Conservation (phyloP, 495 filamentous ascomycete genomes). For the Daldinia bambusicola region DNA sequence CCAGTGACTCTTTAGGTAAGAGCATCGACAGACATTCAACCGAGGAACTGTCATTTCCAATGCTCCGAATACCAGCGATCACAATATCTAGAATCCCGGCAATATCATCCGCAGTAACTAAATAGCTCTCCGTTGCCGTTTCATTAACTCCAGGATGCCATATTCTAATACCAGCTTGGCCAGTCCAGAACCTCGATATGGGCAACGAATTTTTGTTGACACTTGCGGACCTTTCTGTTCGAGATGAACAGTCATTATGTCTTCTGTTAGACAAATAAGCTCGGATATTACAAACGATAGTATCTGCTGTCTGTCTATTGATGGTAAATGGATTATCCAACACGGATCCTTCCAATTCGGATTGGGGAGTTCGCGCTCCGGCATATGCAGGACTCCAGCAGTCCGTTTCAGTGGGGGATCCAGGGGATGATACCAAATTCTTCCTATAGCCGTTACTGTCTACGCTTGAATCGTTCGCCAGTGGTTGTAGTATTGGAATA, state of each 20-base stretch:
- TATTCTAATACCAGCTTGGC: neutral
- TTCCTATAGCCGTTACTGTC: conserved; percentile 3
- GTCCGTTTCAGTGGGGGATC: conserved; percentile 10
- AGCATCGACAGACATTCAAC: conserved; percentile 37
- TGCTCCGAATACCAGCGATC: conserved; percentile 27
- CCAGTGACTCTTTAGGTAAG: conserved; percentile 27
- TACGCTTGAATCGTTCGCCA: conserved; percentile 4
- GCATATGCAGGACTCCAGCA: conserved; percentile 12
- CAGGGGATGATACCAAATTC: conserved; percentile 12
- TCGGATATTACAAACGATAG: conserved; percentile 37
- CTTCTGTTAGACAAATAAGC: conserved; percentile 38
- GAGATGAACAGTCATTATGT: conserved; percentile 20
- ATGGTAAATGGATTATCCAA: conserved; percentile 13
- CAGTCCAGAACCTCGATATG: conserved; percentile 1
- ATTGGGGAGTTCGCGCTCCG: conserved; percentile 14
- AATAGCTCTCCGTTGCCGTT: conserved; percentile 25
- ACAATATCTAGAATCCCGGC: conserved; percentile 43
- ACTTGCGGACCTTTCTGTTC: neutral
- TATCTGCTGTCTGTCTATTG: conserved; percentile 28
- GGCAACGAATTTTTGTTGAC: conserved; percentile 18
- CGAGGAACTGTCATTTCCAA: conserved; percentile 14
- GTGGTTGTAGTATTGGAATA: conserved; percentile 29
- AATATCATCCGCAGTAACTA: conserved; percentile 41
- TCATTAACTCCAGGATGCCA: neutral
- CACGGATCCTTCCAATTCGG: conserved; percentile 4